phyloP scores from a whole-genome alignment of 306 rosid species.

The Prunus campanulata region DNA sequence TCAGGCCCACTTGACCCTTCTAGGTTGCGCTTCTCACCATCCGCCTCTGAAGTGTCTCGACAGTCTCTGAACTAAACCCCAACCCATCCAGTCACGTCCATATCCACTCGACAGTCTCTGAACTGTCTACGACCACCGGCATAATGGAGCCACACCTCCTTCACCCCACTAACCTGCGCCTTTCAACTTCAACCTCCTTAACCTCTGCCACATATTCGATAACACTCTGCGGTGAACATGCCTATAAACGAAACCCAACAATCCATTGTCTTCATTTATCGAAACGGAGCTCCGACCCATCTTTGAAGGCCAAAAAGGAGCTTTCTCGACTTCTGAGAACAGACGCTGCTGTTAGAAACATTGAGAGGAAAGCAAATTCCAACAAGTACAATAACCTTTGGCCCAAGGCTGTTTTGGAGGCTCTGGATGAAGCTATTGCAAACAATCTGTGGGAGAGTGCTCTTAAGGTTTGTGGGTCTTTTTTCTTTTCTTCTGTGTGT shows the following conservation, averaged over 20 bases:
- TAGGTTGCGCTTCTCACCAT: neutral
- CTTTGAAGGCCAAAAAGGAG: slow-evolving; percentile 55
- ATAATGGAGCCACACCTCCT: slow-evolving; percentile 25
- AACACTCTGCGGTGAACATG: too few species aligned
- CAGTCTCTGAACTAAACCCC: neutral
- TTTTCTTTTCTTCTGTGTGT: too few species aligned
- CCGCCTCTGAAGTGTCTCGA: neutral
- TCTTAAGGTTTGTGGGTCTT: slow-evolving; percentile 48
- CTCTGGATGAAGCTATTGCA: slow-evolving; percentile 69
- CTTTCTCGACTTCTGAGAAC: slow-evolving; percentile 79
- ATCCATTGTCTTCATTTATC: neutral
- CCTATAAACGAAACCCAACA: too few species aligned
- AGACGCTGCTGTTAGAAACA: slow-evolving; percentile 72
- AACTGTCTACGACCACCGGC: neutral
- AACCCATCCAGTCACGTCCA: neutral
- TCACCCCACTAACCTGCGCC: slow-evolving; percentile 6
- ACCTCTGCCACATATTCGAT: slow-evolving; percentile 23
- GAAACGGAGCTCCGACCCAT: slow-evolving; percentile 40
- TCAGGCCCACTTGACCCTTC: neutral
- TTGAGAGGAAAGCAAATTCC: slow-evolving; percentile 63
- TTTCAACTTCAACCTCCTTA: slow-evolving; percentile 27
- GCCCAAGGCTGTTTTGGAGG: slow-evolving; percentile 86
- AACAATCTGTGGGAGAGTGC: slow-evolving; percentile 54
- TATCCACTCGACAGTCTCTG: neutral
- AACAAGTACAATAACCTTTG: slow-evolving; percentile 59